Percentiles rank a stretch among this genome's conserved stretches.
These are phyloP conservation scores for Uronychia binucleata DNA, from an alignment of 73 alveolate genomes.

Conservation along the genomic window DNA sequence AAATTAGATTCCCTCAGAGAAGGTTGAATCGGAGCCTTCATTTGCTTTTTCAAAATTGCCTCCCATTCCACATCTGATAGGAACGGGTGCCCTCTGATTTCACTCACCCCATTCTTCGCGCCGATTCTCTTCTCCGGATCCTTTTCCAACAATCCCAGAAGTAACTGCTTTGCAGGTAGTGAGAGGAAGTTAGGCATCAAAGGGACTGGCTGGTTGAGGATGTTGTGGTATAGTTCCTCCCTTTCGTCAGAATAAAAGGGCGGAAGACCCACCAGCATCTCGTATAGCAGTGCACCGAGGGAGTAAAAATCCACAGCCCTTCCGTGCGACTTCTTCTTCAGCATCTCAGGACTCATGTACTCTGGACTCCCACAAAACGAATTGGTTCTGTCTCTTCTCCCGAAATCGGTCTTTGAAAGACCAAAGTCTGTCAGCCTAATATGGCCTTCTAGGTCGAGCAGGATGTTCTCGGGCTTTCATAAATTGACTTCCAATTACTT, in stretches of 20 bases:
- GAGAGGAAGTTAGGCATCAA: constrained; percentile 46
- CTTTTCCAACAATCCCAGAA: constrained; percentile 72
- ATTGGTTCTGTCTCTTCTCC: constrained; percentile 44
- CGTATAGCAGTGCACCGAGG: constrained; percentile 83
- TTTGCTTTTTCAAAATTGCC: constrained; percentile 49
- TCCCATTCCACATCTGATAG: constrained; percentile 71
- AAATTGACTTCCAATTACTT: not conserved
- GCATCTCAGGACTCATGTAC: constrained; percentile 83
- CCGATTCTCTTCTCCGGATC: constrained; percentile 90
- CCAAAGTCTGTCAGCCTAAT: constrained; percentile 89
- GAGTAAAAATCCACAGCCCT: constrained; percentile 74
- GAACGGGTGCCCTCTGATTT: constrained; percentile 79
- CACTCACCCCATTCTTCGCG: constrained; percentile 54
- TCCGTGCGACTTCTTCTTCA: constrained; percentile 60
- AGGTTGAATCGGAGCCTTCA: constrained; percentile 80
- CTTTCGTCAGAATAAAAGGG: constrained; percentile 78
- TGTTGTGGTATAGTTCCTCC: constrained; percentile 50
- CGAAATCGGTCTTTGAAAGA: constrained; percentile 66
- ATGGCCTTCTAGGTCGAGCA: constrained; percentile 78
- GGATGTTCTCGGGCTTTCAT: constrained; percentile 78
- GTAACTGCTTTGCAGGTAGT: constrained; percentile 59
- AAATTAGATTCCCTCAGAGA: constrained; percentile 60
- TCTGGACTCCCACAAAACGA: constrained; percentile 88
- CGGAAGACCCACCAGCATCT: constrained; percentile 80
- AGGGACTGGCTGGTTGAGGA: constrained; percentile 29